A percentile compares a stretch with the other conserved stretches of the same genome.
These are phyloP conservation scores for Colletotrichum trifolii DNA, from an alignment of 2,329 filamentous ascomycete genomes.

Conservation along the genomic window DNA sequence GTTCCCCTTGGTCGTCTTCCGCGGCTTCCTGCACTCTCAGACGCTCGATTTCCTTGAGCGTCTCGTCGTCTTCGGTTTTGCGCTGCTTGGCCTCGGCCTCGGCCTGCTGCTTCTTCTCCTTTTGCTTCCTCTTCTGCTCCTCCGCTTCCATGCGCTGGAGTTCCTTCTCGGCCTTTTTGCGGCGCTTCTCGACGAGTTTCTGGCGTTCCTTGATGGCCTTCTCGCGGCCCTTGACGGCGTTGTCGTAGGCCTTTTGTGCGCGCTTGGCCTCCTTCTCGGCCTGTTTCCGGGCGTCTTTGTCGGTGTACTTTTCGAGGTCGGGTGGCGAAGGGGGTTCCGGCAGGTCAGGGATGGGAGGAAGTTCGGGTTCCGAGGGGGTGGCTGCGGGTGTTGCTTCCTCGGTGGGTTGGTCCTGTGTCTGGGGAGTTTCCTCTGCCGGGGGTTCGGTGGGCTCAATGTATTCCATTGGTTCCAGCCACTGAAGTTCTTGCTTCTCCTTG, in stretches of 20 bases:
- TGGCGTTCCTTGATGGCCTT: conserved; percentile 72
- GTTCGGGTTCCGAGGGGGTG: conserved; percentile 37
- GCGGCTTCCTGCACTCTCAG: conserved; percentile 32
- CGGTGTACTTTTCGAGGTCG: conserved; percentile 67
- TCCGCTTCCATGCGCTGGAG: conserved; percentile 48
- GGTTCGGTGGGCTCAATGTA: background rate
- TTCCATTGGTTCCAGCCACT: background rate
- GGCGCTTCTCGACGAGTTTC: conserved; percentile 67
- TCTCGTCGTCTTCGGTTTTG: conserved; percentile 1
- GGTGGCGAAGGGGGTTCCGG: conserved; percentile 67
- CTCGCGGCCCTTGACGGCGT: conserved; percentile 73
- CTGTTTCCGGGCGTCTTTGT: conserved; percentile 74
- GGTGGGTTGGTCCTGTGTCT: background rate
- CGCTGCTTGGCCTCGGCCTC: conserved; percentile 36
- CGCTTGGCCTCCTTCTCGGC: conserved; percentile 76
- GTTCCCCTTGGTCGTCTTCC: conserved; percentile 35
- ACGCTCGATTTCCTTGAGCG: no score
- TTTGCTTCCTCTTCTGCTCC: conserved; percentile 44
- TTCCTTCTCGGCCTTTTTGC: conserved; percentile 56
- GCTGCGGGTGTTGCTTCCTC: background rate
- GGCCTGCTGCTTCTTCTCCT: conserved; percentile 38
- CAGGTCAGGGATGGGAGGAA: conserved; percentile 58
- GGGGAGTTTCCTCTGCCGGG: background rate
- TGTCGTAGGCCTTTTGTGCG: conserved; percentile 72
- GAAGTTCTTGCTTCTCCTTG: conserved; percentile 12